Conservation (phyloP, 495 filamentous ascomycete genomes). For the Penicillium malachiteum region DNA sequence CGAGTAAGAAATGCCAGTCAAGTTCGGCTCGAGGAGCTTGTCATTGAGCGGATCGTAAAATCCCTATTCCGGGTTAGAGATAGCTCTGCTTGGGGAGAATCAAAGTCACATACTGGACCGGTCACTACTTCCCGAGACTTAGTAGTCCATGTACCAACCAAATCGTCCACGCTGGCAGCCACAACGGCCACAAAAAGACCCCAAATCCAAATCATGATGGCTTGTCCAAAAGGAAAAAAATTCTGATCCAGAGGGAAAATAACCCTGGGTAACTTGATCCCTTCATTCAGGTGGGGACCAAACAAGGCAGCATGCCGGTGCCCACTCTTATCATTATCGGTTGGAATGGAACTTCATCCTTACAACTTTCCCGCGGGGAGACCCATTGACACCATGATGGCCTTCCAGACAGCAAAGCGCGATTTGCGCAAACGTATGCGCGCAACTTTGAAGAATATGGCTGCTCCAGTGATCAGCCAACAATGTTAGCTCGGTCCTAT, state of each 20-base stretch:
- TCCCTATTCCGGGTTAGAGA: conserved; percentile 42
- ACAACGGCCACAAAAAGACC: conserved; percentile 28
- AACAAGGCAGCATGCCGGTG: conserved; percentile 13
- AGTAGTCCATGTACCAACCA: conserved; percentile 75
- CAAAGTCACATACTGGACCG: conserved; percentile 57
- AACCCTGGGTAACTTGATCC: neutral
- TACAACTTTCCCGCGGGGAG: conserved; percentile 14
- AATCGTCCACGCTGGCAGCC: conserved; percentile 39
- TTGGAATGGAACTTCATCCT: conserved; percentile 14
- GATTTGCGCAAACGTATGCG: conserved; percentile 71
- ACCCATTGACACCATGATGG: conserved; percentile 31
- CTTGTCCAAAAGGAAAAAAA: conserved; percentile 8
- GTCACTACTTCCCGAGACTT: conserved; percentile 73
- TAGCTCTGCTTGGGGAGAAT: neutral
- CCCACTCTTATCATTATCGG: conserved; percentile 27
- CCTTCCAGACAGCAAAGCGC: conserved; percentile 66
- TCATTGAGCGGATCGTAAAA: conserved; percentile 76
- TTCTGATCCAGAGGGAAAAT: conserved; percentile 5
- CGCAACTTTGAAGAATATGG: conserved; percentile 54
- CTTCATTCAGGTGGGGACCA: conserved; percentile 24
- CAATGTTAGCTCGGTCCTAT: conserved; percentile 59
- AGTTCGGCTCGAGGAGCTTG: conserved; percentile 63
- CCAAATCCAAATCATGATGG: conserved; percentile 26
- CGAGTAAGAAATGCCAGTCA: conserved; percentile 79
- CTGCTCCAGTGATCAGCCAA: conserved; percentile 53